Percentiles rank a stretch among this genome's conserved stretches.
phyloP scores from a whole-genome alignment of 1,284 basidiomycete genomes.

The Amylostereum areolatum region DNA sequence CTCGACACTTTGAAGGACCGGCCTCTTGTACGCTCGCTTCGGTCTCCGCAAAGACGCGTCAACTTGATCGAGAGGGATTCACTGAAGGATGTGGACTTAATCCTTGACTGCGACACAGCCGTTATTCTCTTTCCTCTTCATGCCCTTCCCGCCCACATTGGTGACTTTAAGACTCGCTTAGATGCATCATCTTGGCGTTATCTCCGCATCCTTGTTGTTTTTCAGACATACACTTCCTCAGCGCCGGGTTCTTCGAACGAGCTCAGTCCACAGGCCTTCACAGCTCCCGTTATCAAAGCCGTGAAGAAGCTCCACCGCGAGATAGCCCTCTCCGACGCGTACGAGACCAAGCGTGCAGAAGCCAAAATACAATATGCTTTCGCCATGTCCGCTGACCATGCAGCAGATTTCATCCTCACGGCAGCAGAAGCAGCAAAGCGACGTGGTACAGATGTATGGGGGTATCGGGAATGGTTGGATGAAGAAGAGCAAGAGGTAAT shows the following conservation, averaged over 20 bases:
- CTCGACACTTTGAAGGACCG: conserved; percentile 62
- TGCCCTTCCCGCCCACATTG: conserved; percentile 45
- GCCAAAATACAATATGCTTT: conserved; percentile 50
- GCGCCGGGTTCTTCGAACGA: not conserved
- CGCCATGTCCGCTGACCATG: conserved; percentile 50
- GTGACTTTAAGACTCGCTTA: conserved; percentile 33
- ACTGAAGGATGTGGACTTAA: conserved; percentile 28
- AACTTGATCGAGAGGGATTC: conserved; percentile 57
- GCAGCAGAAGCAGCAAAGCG: conserved; percentile 36
- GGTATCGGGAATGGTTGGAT: conserved; percentile 51
- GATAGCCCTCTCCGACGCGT: conserved; percentile 53
- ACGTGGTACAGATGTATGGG: conserved; percentile 38
- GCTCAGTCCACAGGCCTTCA: conserved; percentile 33
- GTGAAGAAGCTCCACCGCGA: conserved; percentile 58
- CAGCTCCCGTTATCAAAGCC: conserved; percentile 58
- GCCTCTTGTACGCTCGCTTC: conserved; percentile 44
- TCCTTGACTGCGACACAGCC: conserved; percentile 33
- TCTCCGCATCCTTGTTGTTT: conserved; percentile 45
- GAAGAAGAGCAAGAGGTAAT: conserved; percentile 47
- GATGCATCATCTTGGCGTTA: conserved; percentile 55
- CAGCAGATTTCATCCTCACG: conserved; percentile 53
- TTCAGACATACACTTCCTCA: conserved; percentile 57
- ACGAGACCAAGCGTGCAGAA: conserved; percentile 34
- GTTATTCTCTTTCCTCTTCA: conserved; percentile 52
- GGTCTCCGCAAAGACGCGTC: conserved; percentile 36